Evolutionary conservation across 768 basidiomycete genomes (phyloP), one percentile per base, ranked within the genome.

Genomic region (Boletus eberwhitei): DNA sequence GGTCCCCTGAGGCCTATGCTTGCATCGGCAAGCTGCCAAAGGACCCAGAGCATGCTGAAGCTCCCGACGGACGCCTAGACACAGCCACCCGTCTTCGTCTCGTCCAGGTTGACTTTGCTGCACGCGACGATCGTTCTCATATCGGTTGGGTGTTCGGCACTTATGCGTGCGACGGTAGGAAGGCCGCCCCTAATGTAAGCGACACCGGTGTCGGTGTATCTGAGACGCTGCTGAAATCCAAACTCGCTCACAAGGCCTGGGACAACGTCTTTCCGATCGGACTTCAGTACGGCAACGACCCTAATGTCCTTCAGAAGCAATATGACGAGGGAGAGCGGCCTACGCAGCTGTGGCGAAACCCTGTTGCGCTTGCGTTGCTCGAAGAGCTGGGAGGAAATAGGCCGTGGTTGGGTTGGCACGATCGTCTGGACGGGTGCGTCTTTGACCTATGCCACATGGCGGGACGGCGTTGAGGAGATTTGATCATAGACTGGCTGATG

Each of bases 331-430:
- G n/a, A 26, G 1, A 19, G 8, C 41, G 41, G 0, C 50, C 50
- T 5, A n/a, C 2, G 34, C 34, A 51, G 6, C 24, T 51, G 34
- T 51, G 50, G 50, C n/a, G 14, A 11, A 51, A 51, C 24, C 50
- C 32, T 11, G 12, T 16, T 8, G 34, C 34, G 6, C 2, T 24
- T 6, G 12, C 6, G 1, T 44, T 51, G 34, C n/a, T 44, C 24
- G 5, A 44, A 5, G 40, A n/a, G 13, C 50, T 51, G n/a, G 8
- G 9, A 9, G 50, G 34, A 35, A 5, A 44, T 5, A 44, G 50
- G 19, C 50, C 50, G n/a, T 52, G 50, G 50, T 44, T 52, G 35
- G 50, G 50, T 29, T 52, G 50, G 50, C 50, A 52, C 34, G 41
- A 52, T 9, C 50, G 50, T 9, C 24, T 52, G 4, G 34, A 45